Evolutionary conservation across 2,329 filamentous ascomycete genomes (phyloP).

Genomic region (Botrytis fragariae): DNA sequence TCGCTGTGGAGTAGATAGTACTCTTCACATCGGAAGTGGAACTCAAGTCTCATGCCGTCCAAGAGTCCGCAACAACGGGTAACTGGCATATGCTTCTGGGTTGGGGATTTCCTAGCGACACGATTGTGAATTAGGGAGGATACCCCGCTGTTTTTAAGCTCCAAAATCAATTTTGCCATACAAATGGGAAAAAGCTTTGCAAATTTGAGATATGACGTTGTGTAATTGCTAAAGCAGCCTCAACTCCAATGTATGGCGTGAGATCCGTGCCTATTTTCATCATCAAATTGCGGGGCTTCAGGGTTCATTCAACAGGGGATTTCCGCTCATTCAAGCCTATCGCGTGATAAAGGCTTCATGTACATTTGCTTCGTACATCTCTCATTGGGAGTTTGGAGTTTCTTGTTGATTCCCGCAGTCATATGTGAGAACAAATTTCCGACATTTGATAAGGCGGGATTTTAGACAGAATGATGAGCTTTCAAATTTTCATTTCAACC

Average conservation of each 20-base stretch:
- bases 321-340: background rate
- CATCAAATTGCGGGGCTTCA: slow-evolving; percentile 8
- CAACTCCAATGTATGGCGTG: slow-evolving; percentile 15
- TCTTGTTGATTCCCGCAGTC: background rate
- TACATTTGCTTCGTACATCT: background rate
- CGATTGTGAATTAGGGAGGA: background rate
- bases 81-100: background rate
- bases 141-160: background rate
- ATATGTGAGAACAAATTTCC: background rate
- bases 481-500: background rate
- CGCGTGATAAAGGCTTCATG: background rate
- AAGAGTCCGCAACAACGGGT: background rate
- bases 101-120: background rate
- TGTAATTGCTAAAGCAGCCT: slow-evolving; percentile 10
- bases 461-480: slow-evolving; percentile 12
- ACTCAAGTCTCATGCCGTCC: background rate
- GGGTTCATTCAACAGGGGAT: background rate
- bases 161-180: background rate
- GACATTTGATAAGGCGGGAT: background rate
- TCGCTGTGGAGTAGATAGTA: background rate
- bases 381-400: background rate
- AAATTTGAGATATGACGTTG: background rate
- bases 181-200: background rate
- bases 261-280: slow-evolving; percentile 7
- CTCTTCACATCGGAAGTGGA: background rate